Percentiles rank a stretch among this genome's conserved stretches.
Evolutionary conservation across 2,329 filamentous ascomycete species (phyloP).

Genomic region (Sporothrix schenckii): DNA sequence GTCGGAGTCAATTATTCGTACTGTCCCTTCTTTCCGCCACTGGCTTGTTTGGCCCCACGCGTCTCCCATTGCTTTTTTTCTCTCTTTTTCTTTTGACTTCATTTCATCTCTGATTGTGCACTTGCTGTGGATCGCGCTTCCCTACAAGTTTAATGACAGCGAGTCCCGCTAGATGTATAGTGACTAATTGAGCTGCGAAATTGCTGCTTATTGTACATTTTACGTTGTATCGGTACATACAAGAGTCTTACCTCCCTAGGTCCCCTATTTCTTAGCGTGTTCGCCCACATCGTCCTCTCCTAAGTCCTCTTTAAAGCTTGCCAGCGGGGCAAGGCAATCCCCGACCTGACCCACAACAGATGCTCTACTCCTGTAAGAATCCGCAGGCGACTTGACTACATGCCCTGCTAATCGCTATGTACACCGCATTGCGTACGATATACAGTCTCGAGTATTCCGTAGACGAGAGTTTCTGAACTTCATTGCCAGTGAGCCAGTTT

Average conservation of each 20-base stretch:
- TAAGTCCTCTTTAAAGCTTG: not conserved
- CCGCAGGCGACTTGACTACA: not conserved
- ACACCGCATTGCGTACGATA: too few relatives aligned
- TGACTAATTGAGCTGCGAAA: not conserved
- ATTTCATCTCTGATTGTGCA: constrained; percentile 26
- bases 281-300: not conserved
- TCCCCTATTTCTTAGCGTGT: constrained; percentile 22
- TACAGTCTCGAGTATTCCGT: too few relatives aligned
- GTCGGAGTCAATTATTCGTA: too few relatives aligned
- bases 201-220: not conserved
- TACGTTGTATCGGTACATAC: not conserved
- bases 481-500: not conserved
- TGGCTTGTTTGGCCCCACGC: constrained; percentile 1
- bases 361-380: not conserved
- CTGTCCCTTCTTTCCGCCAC: not conserved
- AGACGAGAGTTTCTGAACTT: too few relatives aligned
- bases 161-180: not conserved
- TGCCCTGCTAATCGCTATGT: too few relatives aligned
- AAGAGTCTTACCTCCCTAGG: not conserved
- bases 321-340: constrained; percentile 20
- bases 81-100: not conserved
- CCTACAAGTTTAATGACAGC: constrained; percentile 26
- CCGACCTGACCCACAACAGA: constrained; percentile 1
- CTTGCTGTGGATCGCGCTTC: constrained; percentile 25
- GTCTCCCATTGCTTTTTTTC: constrained; percentile 13